These are phyloP conservation scores for Chlorella vulgaris DNA, from an alignment of 139 green algal genomes.

Conservation along the genomic window DNA sequence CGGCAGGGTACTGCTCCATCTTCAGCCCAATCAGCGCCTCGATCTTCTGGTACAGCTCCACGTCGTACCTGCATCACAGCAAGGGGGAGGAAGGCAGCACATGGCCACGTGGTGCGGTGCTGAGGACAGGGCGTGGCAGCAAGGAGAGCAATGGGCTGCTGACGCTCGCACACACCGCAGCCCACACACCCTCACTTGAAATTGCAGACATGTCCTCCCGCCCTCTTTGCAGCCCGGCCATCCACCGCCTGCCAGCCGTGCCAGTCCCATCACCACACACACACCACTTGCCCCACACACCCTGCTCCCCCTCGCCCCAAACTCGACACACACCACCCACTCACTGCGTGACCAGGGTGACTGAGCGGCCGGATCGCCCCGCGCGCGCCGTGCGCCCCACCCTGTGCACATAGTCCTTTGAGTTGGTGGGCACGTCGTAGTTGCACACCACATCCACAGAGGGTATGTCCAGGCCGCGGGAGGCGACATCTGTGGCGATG, in stretches of 20 bases:
- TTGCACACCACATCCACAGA: conserved; percentile 95
- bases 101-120: no score
- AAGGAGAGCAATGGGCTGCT: no score
- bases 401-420: conserved; percentile 51
- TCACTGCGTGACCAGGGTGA: conserved; percentile 96
- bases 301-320: background rate
- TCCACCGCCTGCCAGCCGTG: no score
- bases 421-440: conserved; percentile 95
- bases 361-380: conserved; percentile 84
- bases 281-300: no score
- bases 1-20: conserved; percentile 80
- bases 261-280: no score
- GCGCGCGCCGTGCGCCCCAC: conserved; percentile 96
- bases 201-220: no score
- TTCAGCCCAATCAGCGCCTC: conserved; percentile 89
- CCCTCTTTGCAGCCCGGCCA: no score
- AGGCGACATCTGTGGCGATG: conserved; percentile 92
- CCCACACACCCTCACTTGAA: no score
- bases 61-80: conserved; percentile 88
- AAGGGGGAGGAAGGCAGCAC: no score
- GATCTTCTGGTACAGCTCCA: conserved; percentile 98
- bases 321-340: background rate
- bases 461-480: conserved; percentile 94
- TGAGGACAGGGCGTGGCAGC: no score
- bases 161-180: no score